Evolutionary conservation across 805 yeast genomes (phyloP), one percentile per base, ranked within the genome.

Genomic region (Sporopachydermia lactativora): DNA sequence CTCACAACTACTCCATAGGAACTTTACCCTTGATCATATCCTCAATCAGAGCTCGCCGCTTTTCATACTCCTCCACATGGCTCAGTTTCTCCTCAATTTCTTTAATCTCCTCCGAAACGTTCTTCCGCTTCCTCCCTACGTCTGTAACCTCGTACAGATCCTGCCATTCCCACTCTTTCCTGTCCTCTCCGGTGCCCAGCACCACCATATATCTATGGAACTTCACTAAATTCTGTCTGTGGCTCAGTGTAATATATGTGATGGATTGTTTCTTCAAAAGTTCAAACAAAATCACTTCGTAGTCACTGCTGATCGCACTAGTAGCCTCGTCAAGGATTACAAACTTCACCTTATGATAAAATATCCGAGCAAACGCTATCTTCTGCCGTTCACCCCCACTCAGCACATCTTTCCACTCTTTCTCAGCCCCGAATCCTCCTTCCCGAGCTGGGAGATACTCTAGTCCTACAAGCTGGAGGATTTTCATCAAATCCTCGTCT

Each of bases 331-430:
- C 96, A 45, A 86, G 68, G 2, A 86, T 74, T 3, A 86, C 85
- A 57, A 83, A 83, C 54, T 72, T 70, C 38, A 95, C 95, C 41
- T 72, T 71, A 54, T 81, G 83, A 62, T 79, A 84, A 49, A 86
- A 61, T 2, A 86, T 72, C 50, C 96, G 69, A 0, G 96, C 95
- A 63, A 86, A 81, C 57, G 84, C 75, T 57, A 86, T 71, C 54
- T 95, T 74, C 64, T 86, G 96, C 60, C 84, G 79, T 57, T 86
- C 96, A 43, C 96, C 96, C n/a, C 96, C 96, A 59, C 92, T 80
- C 47, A 86, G 69, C n/a, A 86, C 80, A 54, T 81, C 94, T 52
- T 78, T 78, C 96, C 96, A 86, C 48, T 77, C 84, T 44, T 78
- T 69, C 6, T 59, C 49, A 3, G 66, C 55, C 31, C 59, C 59